phyloP scores from a whole-genome alignment of 768 basidiomycete species.

The Rickenella mellea region DNA sequence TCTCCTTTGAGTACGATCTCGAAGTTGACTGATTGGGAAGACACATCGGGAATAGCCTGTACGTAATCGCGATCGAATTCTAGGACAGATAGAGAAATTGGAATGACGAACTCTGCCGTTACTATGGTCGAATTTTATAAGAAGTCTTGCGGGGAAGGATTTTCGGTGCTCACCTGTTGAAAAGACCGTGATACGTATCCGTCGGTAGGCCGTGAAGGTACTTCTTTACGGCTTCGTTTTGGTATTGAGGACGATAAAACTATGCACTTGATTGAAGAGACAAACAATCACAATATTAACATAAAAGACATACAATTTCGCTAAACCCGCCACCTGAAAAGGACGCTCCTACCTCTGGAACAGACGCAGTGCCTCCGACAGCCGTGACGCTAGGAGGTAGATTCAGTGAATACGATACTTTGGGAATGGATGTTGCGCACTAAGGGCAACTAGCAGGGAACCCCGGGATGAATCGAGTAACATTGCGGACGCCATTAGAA shows the following conservation, averaged over 20 bases:
- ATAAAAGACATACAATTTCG: conserved; percentile 47
- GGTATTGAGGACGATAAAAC: conserved; percentile 48
- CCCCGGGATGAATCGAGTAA: conserved; percentile 34
- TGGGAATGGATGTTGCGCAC: conserved; percentile 16
- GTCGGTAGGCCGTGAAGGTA: conserved; percentile 37
- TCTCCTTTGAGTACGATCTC: conserved; percentile 34
- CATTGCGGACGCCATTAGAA: conserved; percentile 49
- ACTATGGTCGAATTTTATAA: conserved; percentile 17
- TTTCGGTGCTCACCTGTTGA: conserved; percentile 37
- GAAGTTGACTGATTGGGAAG: conserved; percentile 47
- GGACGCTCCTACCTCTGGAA: conserved; percentile 49
- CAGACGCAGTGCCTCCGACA: conserved; percentile 52
- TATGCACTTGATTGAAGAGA: conserved; percentile 12
- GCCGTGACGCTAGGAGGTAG: conserved; percentile 44
- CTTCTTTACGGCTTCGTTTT: conserved; percentile 30
- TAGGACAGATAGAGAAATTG: neutral
- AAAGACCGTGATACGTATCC: conserved; percentile 47
- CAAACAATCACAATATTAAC: neutral
- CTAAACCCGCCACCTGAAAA: conserved; percentile 76
- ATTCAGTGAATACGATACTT: neutral
- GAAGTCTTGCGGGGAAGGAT: neutral
- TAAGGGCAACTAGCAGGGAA: conserved; percentile 52
- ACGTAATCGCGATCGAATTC: conserved; percentile 6
- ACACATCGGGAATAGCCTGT: conserved; percentile 58
- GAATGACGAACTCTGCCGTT: conserved; percentile 38